Conservation (phyloP, 208 protist genomes). For the Naegleria lovaniensis region DNA sequence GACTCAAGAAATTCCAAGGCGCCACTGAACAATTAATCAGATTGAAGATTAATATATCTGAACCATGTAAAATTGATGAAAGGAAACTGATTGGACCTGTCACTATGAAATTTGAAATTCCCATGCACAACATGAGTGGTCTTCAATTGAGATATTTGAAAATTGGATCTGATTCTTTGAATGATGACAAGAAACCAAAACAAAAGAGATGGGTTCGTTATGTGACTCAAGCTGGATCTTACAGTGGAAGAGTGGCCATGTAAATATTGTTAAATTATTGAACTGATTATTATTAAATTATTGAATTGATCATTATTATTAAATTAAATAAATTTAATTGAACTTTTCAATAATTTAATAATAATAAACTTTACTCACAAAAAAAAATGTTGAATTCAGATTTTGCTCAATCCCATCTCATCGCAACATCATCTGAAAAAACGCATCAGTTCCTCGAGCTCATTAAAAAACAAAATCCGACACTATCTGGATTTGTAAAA, state of each 20-base stretch:
- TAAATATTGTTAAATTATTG: background rate
- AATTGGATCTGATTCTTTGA: conserved; percentile 35
- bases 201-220: conserved; percentile 77
- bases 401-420: too few species aligned
- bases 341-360: too few species aligned
- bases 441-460: too few species aligned
- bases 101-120: conserved; percentile 76
- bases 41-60: conserved; percentile 44
- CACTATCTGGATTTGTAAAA: too few species aligned
- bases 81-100: conserved; percentile 57
- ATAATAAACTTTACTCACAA: too few species aligned
- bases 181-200: conserved; percentile 58
- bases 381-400: too few species aligned
- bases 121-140: conserved; percentile 55
- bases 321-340: too few species aligned
- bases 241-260: background rate
- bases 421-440: too few species aligned
- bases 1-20: conserved; percentile 62
- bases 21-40: conserved; percentile 50
- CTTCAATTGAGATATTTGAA: conserved; percentile 13
- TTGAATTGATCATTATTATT: too few species aligned
- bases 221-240: conserved; percentile 56
- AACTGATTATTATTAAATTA: too few species aligned
- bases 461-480: too few species aligned
- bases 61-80: background rate